Evolutionary conservation across 2,329 filamentous ascomycete species (phyloP), one percentile per base, ranked within the genome.

Genomic region (Tolypocladium tropicale): DNA sequence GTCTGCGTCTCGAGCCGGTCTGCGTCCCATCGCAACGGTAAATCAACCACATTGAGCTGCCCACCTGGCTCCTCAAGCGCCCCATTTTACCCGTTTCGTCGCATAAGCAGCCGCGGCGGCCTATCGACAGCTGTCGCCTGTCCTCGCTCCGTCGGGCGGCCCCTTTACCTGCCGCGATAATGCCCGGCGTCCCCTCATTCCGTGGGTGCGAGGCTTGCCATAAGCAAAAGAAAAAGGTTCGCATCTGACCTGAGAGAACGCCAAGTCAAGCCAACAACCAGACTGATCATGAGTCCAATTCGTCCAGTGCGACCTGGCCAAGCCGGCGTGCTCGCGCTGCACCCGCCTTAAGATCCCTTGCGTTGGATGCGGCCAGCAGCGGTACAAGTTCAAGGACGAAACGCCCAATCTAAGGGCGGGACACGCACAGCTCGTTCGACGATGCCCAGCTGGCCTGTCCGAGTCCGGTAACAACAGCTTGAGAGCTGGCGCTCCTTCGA

Each of bases 221-320:
- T 36, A 76, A 72, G 59, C 74, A 78, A 59, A 80, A 79, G 72
- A 80, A 80, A 65, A 80, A 79, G 73, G 78, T 77, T 64, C 16
- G 63, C 55, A 25, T 33, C 14, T n/a, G n/a, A n/a, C n/a, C 34
- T 16, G 6, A 16, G 34, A 36, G 34, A 14, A n/a, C 34, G 32
- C 9, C 32, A 11, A 34, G 33, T 2, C 33, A 14, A 6, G 34
- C 34, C n/a, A 18, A 9, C 18, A 9, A 39, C 18, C 18, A n/a
- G n/a, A n/a, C n/a, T n/a, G n/a, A n/a, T n/a, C n/a, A n/a, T n/a
- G n/a, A n/a, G n/a, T n/a, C n/a, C n/a, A 6, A 21, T 39, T n/a
- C 18, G 18, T 21, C 33, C 54, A 79, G 77, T 80, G 77, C 56
- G 76, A 80, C 56, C 70, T 76, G 59, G 68, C 61, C 48, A 68